A percentile compares a stretch with the other conserved stretches of the same genome.
phyloP scores from a whole-genome alignment of 2,329 filamentous ascomycete species.

The Rhynchosporium graminicola region DNA sequence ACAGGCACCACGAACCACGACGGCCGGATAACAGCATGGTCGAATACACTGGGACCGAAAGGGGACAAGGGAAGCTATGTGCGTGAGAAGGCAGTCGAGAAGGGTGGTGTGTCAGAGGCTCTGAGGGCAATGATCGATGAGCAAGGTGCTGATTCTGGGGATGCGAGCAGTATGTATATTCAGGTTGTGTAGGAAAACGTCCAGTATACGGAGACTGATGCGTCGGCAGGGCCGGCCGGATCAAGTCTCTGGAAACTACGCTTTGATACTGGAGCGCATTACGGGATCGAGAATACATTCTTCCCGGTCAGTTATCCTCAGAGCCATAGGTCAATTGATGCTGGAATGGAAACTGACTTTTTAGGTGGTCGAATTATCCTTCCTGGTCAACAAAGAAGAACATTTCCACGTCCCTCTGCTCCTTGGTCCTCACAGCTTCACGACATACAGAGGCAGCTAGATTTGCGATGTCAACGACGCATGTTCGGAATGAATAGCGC shows the following conservation, averaged over 20 bases:
- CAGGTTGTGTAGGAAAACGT: not conserved
- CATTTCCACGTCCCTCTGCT: conserved; percentile 80
- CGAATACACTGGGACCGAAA: conserved; percentile 15
- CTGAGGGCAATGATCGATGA: conserved; percentile 25
- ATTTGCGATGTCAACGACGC: not conserved
- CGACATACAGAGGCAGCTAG: conserved; percentile 77
- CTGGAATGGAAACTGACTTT: not conserved
- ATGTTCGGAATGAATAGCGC: not conserved
- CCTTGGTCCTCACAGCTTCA: conserved; percentile 77
- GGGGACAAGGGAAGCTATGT: conserved; percentile 23
- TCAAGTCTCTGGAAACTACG: conserved; percentile 61
- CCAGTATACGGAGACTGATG: not conserved
- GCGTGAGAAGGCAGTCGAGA: conserved; percentile 10
- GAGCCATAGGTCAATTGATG: not conserved
- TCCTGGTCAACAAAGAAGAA: conserved; percentile 55
- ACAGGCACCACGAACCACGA: conserved; percentile 72
- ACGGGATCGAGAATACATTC: conserved; percentile 60
- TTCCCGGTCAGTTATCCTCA: conserved; percentile 47
- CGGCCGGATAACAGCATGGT: conserved; percentile 71
- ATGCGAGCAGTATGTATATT: conserved; percentile 9
- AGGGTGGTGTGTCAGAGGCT: conserved; percentile 11
- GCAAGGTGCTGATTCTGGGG: conserved; percentile 17
- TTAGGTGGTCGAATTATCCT: conserved; percentile 52
- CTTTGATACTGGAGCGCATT: conserved; percentile 74
- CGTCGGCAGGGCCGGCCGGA: conserved; percentile 33